Percentiles rank a stretch among this genome's conserved stretches.
phyloP scores from a whole-genome alignment of 1,284 basidiomycete species.

The Cryptococcus hybrid region DNA sequence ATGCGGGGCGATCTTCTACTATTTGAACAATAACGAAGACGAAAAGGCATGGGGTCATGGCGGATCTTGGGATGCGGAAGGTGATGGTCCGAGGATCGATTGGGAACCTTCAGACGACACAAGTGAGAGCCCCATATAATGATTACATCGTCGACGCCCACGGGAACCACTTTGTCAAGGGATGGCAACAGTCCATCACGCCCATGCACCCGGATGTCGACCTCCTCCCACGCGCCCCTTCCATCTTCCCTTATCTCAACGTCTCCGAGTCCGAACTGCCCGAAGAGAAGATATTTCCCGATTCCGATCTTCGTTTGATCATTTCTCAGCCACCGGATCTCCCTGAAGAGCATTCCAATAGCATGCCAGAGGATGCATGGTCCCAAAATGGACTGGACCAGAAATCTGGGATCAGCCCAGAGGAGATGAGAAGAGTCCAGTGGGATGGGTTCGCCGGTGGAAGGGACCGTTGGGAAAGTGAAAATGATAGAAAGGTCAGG shows the following conservation, averaged over 20 bases:
- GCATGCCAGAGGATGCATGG: conserved; percentile 21
- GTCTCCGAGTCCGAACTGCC: conserved; percentile 18
- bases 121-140: background rate
- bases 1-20: background rate
- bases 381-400: conserved; percentile 32
- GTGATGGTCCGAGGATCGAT: background rate
- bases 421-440: conserved; percentile 22
- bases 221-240: conserved; percentile 19
- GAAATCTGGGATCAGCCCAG: conserved; percentile 28
- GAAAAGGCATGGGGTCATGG: background rate
- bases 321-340: conserved; percentile 19
- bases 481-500: conserved; percentile 23
- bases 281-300: conserved; percentile 22
- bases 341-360: conserved; percentile 1
- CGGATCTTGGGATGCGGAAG: background rate
- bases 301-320: conserved; percentile 24
- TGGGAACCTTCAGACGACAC: background rate
- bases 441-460: conserved; percentile 29
- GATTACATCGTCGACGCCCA: conserved; percentile 27
- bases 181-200: conserved; percentile 20
- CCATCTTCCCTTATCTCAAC: conserved; percentile 37
- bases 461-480: conserved; percentile 25
- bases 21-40: background rate
- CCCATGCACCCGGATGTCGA: conserved; percentile 35
- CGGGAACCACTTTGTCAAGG: conserved; percentile 29